Base-by-base conservation (phyloP, 2,329 filamentous ascomycete genomes). In the Purpureocillium lavendulum region DNA sequence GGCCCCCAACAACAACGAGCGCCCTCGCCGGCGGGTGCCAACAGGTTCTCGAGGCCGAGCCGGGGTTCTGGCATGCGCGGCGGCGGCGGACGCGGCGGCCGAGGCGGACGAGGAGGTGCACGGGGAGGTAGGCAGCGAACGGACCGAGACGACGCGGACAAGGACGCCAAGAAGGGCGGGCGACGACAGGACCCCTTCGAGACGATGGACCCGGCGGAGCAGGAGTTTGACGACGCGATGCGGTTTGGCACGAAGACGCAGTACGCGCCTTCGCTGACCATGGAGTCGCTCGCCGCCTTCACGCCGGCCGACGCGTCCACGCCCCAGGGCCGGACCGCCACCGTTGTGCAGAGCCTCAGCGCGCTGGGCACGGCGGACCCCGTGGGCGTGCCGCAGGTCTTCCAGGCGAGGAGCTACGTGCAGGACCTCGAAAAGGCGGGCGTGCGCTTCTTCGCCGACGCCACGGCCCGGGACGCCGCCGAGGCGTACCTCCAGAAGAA, bases 291-390 rank as follows among this genome's bases (percentile, higher is more conserved):
- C 12, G 45, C 50, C 38, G 46, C 48, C 31, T 57, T 56, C 40
- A 50, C 57, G 37, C 61, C 61, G 11, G 48, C 48, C 14, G 44
- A 49, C 18, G 53, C 60, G 29, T 50, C 53, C 21, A 50, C 50
- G 13, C 29, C 46, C 5, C 45, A 53, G 16, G 52, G 59, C 36
- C 54, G 53, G 13, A 45, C 48, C 32, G 59, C 61, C 7, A 50
- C 57, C 13, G 57, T 65, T 29, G 42, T 66, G 41, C 50, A 57
- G 42, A 63, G 54, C 38, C 55, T 67, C 36, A 58, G 56, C 34
- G 47, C 55, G 7, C 49, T 67, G 14, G 60, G 54, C 31, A 53
- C 55, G n/a, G 57, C 56, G 9, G 61, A 63, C 30, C 53, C 51
- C 30, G 49, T 63, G 31, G 58, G 57, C 39, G 44, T 49, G 31